Base-by-base conservation (phyloP, 2,329 filamentous ascomycete species). In the Pyrenophora teres region DNA sequence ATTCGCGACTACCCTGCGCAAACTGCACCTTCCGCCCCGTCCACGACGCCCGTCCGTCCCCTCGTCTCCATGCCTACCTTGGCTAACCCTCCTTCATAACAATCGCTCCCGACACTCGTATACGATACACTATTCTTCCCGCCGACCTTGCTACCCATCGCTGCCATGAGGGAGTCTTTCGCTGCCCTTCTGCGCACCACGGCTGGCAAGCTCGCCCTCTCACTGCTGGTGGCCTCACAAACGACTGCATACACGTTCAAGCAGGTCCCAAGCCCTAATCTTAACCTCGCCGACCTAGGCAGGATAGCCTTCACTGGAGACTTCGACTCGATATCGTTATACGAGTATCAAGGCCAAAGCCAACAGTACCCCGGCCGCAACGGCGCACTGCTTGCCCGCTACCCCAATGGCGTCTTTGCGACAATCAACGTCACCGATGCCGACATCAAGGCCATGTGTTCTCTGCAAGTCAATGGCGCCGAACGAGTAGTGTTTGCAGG, bases 321-420 rank as follows among this genome's bases (percentile, higher is more conserved):
- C 75, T 99, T 96, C 72, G 86, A 90, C 67, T 90, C 92, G 47
- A 89, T 97, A 65, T 97, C 94, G 10, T 79, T 97, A 33, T 97
- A 94, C 77, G 80, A 92, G 69, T 97, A 87, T 67, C 81, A 88
- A 66, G 90, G 88, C 57, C 93, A 99, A 72, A 87, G 80, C 52
- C 85, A 93, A 73, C 78, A 81, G 54, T 76, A 82, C 13, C 83
- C 85, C 64, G 85, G 77, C 65, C 84, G 82, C 52, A 92, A 96
- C 79, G 90, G 89, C 70, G 88, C 90, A 15, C 83, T 99, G 35
- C 82, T 97, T 47, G 85, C 88, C 16, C 85, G 87, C 45, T 84
- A 96, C 60, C 93, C 94, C 3, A 94, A 96, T 76, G 92, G 92
- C 63, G 85, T 86, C 23, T 90, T 97, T 61, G 82, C 87, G 16